Evolutionary conservation across 345 rosid species (phyloP).

Genomic region (Salix koriyanagi): DNA sequence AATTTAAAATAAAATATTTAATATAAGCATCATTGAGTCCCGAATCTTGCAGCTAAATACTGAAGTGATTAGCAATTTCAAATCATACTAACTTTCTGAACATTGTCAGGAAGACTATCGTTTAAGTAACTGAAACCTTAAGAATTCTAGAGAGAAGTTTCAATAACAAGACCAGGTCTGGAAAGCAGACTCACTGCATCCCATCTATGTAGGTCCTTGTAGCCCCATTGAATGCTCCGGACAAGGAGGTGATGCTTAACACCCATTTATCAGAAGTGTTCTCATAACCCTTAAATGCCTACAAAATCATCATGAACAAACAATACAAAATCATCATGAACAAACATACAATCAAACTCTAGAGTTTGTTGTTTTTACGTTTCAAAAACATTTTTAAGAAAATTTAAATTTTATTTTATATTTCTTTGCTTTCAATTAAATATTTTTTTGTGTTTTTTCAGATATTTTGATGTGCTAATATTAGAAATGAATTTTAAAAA

Average conservation of each 20-base stretch:
- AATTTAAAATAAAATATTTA: too few relatives aligned
- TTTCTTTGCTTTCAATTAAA: too few relatives aligned
- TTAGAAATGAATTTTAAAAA: too few relatives aligned
- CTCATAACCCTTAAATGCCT: slow-evolving; percentile 79
- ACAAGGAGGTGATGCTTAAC: slow-evolving; percentile 81
- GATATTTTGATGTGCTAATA: too few relatives aligned
- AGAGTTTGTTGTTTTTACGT: too few relatives aligned
- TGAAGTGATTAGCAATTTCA: background rate
- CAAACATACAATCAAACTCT: slow-evolving; percentile 9
- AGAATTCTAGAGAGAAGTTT: background rate
- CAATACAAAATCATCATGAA: slow-evolving; percentile 20
- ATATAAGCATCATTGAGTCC: background rate
- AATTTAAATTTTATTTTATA: too few relatives aligned
- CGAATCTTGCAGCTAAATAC: background rate
- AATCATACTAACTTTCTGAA: background rate
- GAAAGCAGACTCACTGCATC: slow-evolving; percentile 68
- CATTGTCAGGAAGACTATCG: too few relatives aligned
- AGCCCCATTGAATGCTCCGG: slow-evolving; percentile 96
- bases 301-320: slow-evolving; percentile 22
- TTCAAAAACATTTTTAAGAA: too few relatives aligned
- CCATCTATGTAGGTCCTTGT: slow-evolving; percentile 92
- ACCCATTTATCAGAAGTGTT: slow-evolving; percentile 88
- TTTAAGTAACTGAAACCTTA: too few relatives aligned
- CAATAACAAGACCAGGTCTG: background rate
- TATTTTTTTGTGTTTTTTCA: too few relatives aligned